Percentiles rank a stretch among this genome's conserved stretches.
phyloP scores from a whole-genome alignment of 2,329 filamentous ascomycete species.

The Leptographium wingfieldii region DNA sequence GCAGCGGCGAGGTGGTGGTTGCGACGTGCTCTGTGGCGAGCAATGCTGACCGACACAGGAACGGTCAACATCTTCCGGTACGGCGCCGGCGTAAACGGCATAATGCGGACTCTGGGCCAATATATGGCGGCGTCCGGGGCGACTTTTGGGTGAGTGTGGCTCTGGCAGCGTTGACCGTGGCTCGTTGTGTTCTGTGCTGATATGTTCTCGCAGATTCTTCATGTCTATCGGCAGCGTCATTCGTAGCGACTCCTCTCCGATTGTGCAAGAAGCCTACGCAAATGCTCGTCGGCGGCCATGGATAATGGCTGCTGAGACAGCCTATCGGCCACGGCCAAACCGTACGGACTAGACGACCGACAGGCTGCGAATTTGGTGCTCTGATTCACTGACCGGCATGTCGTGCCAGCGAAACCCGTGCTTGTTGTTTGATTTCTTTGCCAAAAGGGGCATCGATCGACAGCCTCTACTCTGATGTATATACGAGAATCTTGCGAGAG shows the following conservation, averaged over 20 bases:
- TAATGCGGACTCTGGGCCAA: conserved; percentile 87
- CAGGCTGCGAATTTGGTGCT: not conserved
- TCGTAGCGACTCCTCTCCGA: conserved; percentile 67
- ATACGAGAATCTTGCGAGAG: not conserved
- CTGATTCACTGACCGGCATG: too few species aligned
- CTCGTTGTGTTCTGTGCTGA: conserved; percentile 1
- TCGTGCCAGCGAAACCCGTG: not conserved
- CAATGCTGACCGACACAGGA: conserved; percentile 35
- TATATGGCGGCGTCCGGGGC: conserved; percentile 94
- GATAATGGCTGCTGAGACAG: conserved; percentile 37
- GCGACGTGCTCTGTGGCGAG: not conserved
- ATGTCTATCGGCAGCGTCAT: conserved; percentile 98
- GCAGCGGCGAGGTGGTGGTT: too few species aligned
- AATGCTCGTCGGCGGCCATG: conserved; percentile 63
- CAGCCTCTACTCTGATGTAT: not conserved
- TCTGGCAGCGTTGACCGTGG: too few species aligned
- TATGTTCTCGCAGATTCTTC: conserved; percentile 54
- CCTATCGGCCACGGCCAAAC: conserved; percentile 23
- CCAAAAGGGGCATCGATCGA: not conserved
- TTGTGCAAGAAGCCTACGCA: conserved; percentile 62
- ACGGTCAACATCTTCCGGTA: conserved; percentile 92
- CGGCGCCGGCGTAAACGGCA: conserved; percentile 82
- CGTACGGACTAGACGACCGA: conserved; percentile 9
- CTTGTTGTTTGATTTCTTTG: too few species aligned
- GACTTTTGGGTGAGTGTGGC: conserved; percentile 74